phyloP scores from a whole-genome alignment of 2,329 filamentous ascomycete genomes.

The Cladosporium oxysporum region DNA sequence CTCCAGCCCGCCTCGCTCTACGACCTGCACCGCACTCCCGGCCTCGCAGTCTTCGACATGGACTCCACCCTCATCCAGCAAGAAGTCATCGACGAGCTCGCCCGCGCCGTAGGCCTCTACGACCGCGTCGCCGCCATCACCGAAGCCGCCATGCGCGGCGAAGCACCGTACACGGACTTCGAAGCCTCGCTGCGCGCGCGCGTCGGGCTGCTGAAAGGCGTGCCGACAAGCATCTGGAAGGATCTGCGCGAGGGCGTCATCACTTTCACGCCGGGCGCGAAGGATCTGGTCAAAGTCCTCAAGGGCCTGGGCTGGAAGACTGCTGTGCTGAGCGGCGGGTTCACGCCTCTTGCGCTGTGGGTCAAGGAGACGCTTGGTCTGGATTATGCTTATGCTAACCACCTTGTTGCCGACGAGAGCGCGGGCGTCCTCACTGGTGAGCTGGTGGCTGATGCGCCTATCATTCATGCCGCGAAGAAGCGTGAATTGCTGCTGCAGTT shows the following conservation, averaged over 20 bases:
- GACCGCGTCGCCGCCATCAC: constrained; percentile 85
- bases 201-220: constrained; percentile 76
- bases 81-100: constrained; percentile 95
- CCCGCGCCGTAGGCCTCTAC: constrained; percentile 68
- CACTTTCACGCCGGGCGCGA: constrained; percentile 78
- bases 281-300: constrained; percentile 70
- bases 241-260: constrained; percentile 69
- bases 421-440: constrained; percentile 66
- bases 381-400: constrained; percentile 86
- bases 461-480: constrained; percentile 77
- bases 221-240: constrained; percentile 70
- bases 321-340: constrained; percentile 89
- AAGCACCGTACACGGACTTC: constrained; percentile 72
- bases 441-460: constrained; percentile 66
- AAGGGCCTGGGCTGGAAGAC: constrained; percentile 81
- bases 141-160: constrained; percentile 89
- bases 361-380: constrained; percentile 78
- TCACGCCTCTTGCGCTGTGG: constrained; percentile 86
- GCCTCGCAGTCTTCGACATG: constrained; percentile 96
- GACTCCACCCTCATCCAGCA: constrained; percentile 96
- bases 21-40: constrained; percentile 36
- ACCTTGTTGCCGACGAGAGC: constrained; percentile 65
- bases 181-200: constrained; percentile 78
- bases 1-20: constrained; percentile 21
- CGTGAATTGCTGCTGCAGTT: constrained; percentile 70